Conservation (phyloP, 495 filamentous ascomycete species). For the Peziza echinospora region DNA sequence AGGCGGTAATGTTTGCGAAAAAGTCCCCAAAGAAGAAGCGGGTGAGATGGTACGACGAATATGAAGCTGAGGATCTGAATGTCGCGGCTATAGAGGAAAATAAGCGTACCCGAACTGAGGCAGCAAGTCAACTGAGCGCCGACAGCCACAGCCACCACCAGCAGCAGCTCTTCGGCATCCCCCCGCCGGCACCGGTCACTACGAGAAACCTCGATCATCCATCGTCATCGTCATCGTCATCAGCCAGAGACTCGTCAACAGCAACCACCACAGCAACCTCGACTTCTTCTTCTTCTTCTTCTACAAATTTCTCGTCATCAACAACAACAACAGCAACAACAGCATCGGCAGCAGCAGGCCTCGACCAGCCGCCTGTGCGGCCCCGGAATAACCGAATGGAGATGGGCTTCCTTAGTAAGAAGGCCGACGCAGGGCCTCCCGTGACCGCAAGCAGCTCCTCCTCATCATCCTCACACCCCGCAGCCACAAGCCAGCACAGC, state of each 20-base stretch:
- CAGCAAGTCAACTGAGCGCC: conserved; percentile 29
- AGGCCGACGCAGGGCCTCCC: conserved; percentile 44
- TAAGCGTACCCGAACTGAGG: conserved; percentile 44
- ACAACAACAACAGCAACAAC: conserved; percentile 15
- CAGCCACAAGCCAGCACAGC: conserved; percentile 3
- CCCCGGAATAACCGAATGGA: conserved; percentile 66
- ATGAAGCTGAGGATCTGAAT: conserved; percentile 43
- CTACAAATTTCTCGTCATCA: conserved; percentile 32
- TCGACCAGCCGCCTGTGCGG: conserved; percentile 18
- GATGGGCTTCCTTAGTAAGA: conserved; percentile 70
- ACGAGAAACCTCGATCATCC: no score
- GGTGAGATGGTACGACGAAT: conserved; percentile 83
- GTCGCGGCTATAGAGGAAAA: conserved; percentile 71
- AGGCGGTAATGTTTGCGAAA: conserved; percentile 39
- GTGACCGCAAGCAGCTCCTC: conserved; percentile 18
- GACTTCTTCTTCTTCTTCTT: conserved; percentile 27
- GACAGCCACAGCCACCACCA: conserved; percentile 27
- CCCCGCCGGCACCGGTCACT: no score
- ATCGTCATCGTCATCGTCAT: no score
- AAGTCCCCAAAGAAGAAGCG: conserved; percentile 50
- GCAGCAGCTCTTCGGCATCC: conserved; percentile 20
- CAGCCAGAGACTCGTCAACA: conserved; percentile 10
- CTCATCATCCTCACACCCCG: conserved; percentile 1
- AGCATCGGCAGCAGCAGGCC: conserved; percentile 7
- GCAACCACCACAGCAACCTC: conserved; percentile 22